A percentile compares a stretch with the other conserved stretches of the same genome.
Conservation (phyloP, 2,329 filamentous ascomycete genomes). For the Didymella keratinophila region DNA sequence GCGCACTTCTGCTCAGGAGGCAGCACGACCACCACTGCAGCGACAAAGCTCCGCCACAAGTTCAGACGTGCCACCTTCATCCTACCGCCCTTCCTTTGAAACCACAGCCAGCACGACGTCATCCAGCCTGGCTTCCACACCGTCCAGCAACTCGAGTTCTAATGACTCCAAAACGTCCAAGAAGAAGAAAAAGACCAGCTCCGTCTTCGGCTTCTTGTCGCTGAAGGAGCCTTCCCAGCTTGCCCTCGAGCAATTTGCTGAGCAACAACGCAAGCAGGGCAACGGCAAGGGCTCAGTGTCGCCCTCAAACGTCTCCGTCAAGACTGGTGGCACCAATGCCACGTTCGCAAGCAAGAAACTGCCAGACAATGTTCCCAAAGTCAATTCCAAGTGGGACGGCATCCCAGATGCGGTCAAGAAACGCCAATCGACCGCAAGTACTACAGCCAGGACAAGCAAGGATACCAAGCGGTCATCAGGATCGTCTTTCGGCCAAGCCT, state of each 20-base stretch:
- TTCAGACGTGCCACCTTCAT: conserved; percentile 14
- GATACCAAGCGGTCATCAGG: conserved; percentile 26
- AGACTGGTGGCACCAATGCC: conserved; percentile 25
- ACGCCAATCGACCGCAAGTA: conserved; percentile 22
- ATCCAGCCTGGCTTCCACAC: conserved; percentile 45
- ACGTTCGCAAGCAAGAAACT: conserved; percentile 53
- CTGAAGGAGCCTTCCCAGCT: conserved; percentile 59
- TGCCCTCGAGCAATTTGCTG: conserved; percentile 57
- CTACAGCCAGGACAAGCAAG: conserved; percentile 22
- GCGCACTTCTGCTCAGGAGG: conserved; percentile 14
- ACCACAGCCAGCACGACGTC: conserved; percentile 34
- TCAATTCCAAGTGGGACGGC: conserved; percentile 64
- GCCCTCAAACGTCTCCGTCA: conserved; percentile 20
- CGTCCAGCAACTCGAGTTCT: conserved; percentile 36
- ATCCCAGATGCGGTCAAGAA: conserved; percentile 54
- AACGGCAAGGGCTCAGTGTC: conserved; percentile 32
- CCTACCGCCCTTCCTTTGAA: conserved; percentile 26
- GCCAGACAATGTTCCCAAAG: conserved; percentile 59
- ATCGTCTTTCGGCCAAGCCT: conserved; percentile 26
- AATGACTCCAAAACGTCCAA: conserved; percentile 41
- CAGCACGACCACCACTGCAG: conserved; percentile 17
- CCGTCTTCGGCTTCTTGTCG: conserved; percentile 56
- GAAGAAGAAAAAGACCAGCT: conserved; percentile 46
- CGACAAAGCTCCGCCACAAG: conserved; percentile 15
- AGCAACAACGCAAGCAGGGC: conserved; percentile 54